A percentile compares a stretch with the other conserved stretches of the same genome.
phyloP scores from a whole-genome alignment of 163 green algal genomes.

The Picocystis sp. region DNA sequence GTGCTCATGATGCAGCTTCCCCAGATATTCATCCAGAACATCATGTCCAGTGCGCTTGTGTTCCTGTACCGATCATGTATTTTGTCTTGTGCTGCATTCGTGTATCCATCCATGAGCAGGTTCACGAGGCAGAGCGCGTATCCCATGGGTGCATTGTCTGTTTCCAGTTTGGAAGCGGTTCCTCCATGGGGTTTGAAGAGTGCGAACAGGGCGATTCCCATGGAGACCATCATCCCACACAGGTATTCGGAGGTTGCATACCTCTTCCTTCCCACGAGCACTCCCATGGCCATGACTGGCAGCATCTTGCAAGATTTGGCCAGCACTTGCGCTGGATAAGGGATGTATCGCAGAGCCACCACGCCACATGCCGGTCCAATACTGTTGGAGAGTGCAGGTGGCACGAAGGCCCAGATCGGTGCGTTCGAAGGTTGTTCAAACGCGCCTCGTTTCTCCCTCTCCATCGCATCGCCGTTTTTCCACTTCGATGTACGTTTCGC shows the following conservation, averaged over 20 bases:
- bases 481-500: background rate
- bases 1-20: conserved; percentile 10
- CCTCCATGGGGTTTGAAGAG: conserved; percentile 16
- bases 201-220: conserved; percentile 66
- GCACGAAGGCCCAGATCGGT: conserved; percentile 50
- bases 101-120: conserved; percentile 80
- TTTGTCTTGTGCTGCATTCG: conserved; percentile 57
- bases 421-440: conserved; percentile 17
- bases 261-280: conserved; percentile 56
- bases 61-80: conserved; percentile 51
- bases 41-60: conserved; percentile 72
- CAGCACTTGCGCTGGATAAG: conserved; percentile 81
- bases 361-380: conserved; percentile 75
- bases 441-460: conserved; percentile 7
- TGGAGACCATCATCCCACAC: conserved; percentile 66
- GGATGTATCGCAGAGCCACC: conserved; percentile 86
- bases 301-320: conserved; percentile 98
- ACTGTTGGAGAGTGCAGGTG: conserved; percentile 57
- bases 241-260: conserved; percentile 77
- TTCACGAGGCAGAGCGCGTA: conserved; percentile 80
- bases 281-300: conserved; percentile 89
- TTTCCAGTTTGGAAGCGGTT: conserved; percentile 38
- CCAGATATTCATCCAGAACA: conserved; percentile 99
- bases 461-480: background rate
- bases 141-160: conserved; percentile 68